phyloP scores from a whole-genome alignment of 331 rosid species.

The Erythrophleum ivorense region DNA sequence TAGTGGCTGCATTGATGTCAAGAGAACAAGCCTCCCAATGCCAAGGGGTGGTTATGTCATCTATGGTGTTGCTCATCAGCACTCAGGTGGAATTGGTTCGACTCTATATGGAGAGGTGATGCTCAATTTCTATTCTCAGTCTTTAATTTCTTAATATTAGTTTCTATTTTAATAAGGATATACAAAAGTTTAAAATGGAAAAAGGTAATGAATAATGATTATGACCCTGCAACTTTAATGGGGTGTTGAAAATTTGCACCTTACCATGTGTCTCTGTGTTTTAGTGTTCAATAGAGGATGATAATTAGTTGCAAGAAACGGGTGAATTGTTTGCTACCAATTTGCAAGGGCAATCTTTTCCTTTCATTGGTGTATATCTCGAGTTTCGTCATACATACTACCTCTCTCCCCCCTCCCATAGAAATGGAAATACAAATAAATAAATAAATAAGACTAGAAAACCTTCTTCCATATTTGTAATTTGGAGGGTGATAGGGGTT shows the following conservation, averaged over 20 bases:
- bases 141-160: not conserved
- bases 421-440: not conserved
- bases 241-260: not conserved
- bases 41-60: slow-evolving; percentile 46
- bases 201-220: not conserved
- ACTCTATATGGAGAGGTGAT: slow-evolving; percentile 51
- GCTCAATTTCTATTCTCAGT: not conserved
- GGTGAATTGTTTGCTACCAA: not conserved
- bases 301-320: not conserved
- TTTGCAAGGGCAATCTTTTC: no score
- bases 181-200: not conserved
- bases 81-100: slow-evolving; percentile 46
- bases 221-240: not conserved
- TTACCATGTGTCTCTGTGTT: not conserved
- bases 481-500: not conserved
- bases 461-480: not conserved
- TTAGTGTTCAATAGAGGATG: not conserved
- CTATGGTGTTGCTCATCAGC: slow-evolving; percentile 53
- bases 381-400: no score
- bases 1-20: slow-evolving; percentile 36
- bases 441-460: not conserved
- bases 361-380: no score
- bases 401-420: no score
- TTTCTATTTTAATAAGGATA: not conserved
- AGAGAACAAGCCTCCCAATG: slow-evolving; percentile 43